These are phyloP conservation scores for Cokeromyces recurvatus DNA, from an alignment of 371 early-diverging fungal species.

Conservation along the genomic window DNA sequence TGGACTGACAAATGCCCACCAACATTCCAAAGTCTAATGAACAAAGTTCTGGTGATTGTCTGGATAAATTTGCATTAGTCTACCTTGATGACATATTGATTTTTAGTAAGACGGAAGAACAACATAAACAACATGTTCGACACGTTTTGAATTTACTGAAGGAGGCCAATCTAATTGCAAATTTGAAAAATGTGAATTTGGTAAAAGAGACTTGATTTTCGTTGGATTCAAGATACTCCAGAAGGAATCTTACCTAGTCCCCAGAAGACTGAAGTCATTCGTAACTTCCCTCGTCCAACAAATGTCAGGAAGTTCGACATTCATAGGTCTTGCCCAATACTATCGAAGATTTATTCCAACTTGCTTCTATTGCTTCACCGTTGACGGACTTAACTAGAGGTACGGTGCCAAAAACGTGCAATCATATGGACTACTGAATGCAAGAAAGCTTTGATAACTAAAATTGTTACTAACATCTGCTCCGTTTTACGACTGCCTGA, in stretches of 20 bases:
- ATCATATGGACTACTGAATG: constrained; percentile 16
- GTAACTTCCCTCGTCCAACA: constrained; percentile 29
- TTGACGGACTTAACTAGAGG: constrained; percentile 32
- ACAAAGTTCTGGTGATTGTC: constrained; percentile 23
- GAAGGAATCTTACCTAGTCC: constrained; percentile 23
- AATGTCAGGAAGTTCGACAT: constrained; percentile 36
- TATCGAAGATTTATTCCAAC: constrained; percentile 30
- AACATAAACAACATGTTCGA: constrained; percentile 38
- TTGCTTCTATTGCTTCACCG: constrained; percentile 34
- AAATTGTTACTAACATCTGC: constrained; percentile 10
- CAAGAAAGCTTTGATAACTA: constrained; percentile 20
- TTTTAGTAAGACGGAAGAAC: constrained; percentile 37
- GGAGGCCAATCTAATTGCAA: constrained; percentile 27
- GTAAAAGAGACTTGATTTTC: constrained; percentile 27
- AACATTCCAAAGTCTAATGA: constrained; percentile 40
- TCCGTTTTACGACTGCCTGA: constrained; percentile 26
- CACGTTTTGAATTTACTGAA: constrained; percentile 29
- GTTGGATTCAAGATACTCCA: constrained; percentile 29
- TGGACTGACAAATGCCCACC: constrained; percentile 41
- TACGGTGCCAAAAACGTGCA: constrained; percentile 10
- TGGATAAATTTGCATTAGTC: constrained; percentile 33
- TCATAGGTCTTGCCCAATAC: constrained; percentile 28
- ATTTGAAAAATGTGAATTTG: constrained; percentile 53
- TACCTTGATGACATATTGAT: constrained; percentile 62
- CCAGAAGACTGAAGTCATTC: constrained; percentile 25